A percentile compares a stretch with the other conserved stretches of the same genome.
phyloP scores from a whole-genome alignment of 2,329 filamentous ascomycete species.

The Fusarium sp. region DNA sequence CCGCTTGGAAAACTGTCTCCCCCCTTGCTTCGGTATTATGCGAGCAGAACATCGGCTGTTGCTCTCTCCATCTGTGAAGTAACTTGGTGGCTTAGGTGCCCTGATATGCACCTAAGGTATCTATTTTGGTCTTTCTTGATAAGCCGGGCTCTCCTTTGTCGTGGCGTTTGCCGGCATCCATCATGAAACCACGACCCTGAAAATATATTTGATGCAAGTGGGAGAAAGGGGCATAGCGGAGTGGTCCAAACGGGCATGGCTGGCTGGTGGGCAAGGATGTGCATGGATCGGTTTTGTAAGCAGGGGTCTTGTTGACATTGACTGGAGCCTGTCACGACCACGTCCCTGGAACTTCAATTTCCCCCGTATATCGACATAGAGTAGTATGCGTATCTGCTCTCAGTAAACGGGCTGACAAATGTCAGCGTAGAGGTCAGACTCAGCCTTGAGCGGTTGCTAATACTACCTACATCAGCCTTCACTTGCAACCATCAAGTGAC shows the following conservation, averaged over 20 bases:
- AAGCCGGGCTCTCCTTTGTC: constrained; percentile 16
- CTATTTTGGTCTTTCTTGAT: constrained; percentile 25
- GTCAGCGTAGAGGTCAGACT: not conserved
- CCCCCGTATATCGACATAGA: constrained; percentile 17
- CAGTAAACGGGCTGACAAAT: not conserved
- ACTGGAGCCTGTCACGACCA: constrained; percentile 46
- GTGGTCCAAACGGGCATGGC: constrained; percentile 20
- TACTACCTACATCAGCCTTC: not conserved
- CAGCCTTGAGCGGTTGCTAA: constrained; percentile 15
- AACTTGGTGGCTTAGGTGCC: not conserved
- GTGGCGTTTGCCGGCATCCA: constrained; percentile 36
- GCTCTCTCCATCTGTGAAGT: constrained; percentile 5
- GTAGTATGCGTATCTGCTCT: not conserved
- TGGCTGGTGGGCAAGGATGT: constrained; percentile 8
- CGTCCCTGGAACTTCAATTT: constrained; percentile 45
- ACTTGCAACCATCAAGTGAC: constrained; percentile 11
- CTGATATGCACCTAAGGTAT: not conserved
- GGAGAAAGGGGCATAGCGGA: constrained; percentile 38
- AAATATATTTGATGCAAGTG: constrained; percentile 40
- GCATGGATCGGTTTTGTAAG: constrained; percentile 39
- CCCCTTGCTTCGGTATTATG: constrained; percentile 22
- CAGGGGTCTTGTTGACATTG: constrained; percentile 34
- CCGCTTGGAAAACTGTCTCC: not conserved
- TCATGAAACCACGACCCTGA: constrained; percentile 46
- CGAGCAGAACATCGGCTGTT: constrained; percentile 1